Percentiles rank a stretch among this genome's conserved stretches.
Evolutionary conservation across 1,139 yeast species (phyloP).

Genomic region (Suhomyces taliae): DNA sequence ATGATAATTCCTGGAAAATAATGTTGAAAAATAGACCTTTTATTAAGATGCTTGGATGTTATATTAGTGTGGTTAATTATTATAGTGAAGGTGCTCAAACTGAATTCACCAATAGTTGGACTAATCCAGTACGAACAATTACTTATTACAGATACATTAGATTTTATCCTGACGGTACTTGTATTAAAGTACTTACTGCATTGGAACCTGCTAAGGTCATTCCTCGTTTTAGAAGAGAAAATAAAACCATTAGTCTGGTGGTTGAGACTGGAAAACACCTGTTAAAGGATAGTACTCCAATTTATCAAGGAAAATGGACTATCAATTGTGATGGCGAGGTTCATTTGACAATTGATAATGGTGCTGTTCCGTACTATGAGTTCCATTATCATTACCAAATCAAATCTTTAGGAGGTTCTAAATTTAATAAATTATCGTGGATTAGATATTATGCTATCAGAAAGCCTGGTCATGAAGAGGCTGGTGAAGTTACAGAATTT

Average conservation of each 20-base stretch:
- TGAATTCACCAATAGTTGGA: conserved; percentile 68
- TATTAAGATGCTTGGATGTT: conserved; percentile 76
- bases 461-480: conserved; percentile 29
- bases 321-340: conserved; percentile 51
- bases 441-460: conserved; percentile 56
- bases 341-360: conserved; percentile 52
- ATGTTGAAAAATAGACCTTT: conserved; percentile 62
- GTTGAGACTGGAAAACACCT: conserved; percentile 5
- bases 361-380: conserved; percentile 61
- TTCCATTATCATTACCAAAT: conserved; percentile 66
- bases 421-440: conserved; percentile 73
- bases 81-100: conserved; percentile 74
- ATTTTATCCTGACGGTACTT: conserved; percentile 77
- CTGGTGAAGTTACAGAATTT: conserved; percentile 55
- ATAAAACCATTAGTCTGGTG: conserved; percentile 8
- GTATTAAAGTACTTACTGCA: conserved; percentile 63
- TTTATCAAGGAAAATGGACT: conserved; percentile 57
- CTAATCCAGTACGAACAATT: conserved; percentile 75
- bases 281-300: conserved; percentile 32
- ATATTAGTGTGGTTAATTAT: conserved; percentile 82
- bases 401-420: conserved; percentile 45
- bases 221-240: conserved; percentile 46
- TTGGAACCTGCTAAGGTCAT: conserved; percentile 66
- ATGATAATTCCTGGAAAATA: conserved; percentile 52
- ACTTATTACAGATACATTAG: conserved; percentile 85